Evolutionary conservation across 768 basidiomycete species (phyloP), one percentile per base, ranked within the genome.

Genomic region (Daedalea quercina): DNA sequence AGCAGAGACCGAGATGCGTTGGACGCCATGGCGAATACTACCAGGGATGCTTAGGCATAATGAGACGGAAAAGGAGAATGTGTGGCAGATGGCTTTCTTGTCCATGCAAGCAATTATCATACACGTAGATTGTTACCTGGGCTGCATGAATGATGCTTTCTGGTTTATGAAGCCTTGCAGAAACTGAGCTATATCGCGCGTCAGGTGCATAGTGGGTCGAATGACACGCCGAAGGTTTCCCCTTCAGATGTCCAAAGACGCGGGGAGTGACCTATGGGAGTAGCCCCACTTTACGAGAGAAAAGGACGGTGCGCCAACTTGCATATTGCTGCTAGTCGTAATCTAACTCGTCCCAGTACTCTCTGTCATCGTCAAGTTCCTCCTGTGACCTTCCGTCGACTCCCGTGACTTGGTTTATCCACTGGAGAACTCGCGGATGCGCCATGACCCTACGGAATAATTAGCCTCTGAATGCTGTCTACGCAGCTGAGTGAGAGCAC

Each of bases 341-440:
- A 19, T 15, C 37, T 3, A 40, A 24, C 23, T 59, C 57, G 11
- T 35, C 24, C 54, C 57, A 59, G 31, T 47, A 57, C 22, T 54
- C 55, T 3, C 52, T 51, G 3, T 74, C 70, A 22, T 65, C 62
- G 31, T 34, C 9, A 42, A 37, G 23, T 11, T 26, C 23, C 17
- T 33, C 23, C 2, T 26, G 53, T 40, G 37, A 6, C 4, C 17
- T 41, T 57, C 26, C 60, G 56, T 11, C 57, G 47, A 20, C 41
- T 53, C 23, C 54, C 44, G 23, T 68, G 65, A 2, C 6, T 15
- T 69, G 58, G 1, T 69, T 64, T 57, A 82, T 66, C 85, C 84
- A 88, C 41, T 69, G 70, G 0, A 86, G 59, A 11, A 88, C 85
- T 13, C 77, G 74, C 7, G 80, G 78, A 64, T 87, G 82, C 4